A percentile compares a stretch with the other conserved stretches of the same genome.
Conservation (phyloP, 306 rosid genomes). For the Sesbania bispinosa region DNA sequence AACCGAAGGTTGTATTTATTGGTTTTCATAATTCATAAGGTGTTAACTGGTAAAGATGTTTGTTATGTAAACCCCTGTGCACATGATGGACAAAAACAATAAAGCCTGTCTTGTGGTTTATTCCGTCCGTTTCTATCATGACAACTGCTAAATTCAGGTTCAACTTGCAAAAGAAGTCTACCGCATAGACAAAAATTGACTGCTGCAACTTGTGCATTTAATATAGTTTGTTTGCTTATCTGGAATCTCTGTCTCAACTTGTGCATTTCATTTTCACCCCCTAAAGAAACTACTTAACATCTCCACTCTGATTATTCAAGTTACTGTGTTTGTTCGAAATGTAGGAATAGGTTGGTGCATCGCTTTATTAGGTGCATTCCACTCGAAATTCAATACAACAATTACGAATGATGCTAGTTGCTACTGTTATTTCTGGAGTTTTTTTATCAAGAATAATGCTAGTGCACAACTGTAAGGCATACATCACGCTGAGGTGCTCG, state of each 20-base stretch:
- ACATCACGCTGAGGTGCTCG: neutral
- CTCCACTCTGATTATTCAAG: too few relatives aligned
- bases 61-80: neutral
- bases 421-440: neutral
- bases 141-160: constrained; percentile 1
- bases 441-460: neutral
- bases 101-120: constrained; percentile 7
- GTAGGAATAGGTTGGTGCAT: too few relatives aligned
- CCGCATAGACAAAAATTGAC: constrained; percentile 1
- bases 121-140: neutral
- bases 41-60: neutral
- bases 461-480: neutral
- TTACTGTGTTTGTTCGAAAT: too few relatives aligned
- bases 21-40: neutral
- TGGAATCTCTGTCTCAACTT: neutral
- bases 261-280: too few relatives aligned
- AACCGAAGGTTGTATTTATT: neutral
- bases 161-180: neutral
- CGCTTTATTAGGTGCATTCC: neutral
- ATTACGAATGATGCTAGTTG: neutral
- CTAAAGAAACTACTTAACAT: too few relatives aligned
- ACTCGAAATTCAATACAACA: neutral
- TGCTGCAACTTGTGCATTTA: neutral
- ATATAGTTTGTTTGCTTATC: neutral
- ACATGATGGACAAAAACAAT: constrained; percentile 13